Percentiles rank a stretch among this genome's conserved stretches.
phyloP scores from a whole-genome alignment of 2,329 filamentous ascomycete species.

The Tolypocladium endophyticum region DNA sequence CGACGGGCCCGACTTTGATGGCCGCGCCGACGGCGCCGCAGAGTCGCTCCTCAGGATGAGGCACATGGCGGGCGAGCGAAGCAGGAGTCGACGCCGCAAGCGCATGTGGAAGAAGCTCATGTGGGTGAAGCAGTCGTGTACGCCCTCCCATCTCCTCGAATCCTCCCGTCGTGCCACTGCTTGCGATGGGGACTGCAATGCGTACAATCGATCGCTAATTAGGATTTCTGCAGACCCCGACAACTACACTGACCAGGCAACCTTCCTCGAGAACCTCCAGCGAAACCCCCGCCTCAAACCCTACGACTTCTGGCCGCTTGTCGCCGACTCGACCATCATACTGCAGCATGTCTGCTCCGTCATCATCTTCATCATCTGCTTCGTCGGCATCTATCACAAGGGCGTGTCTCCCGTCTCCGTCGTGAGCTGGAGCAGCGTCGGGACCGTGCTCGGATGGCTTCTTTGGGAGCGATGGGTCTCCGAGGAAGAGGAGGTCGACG shows the following conservation, averaged over 20 bases:
- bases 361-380: constrained; percentile 88
- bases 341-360: constrained; percentile 95
- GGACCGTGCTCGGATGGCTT: constrained; percentile 79
- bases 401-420: constrained; percentile 84
- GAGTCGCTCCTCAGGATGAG: constrained; percentile 25
- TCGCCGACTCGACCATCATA: constrained; percentile 91
- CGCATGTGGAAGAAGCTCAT: constrained; percentile 88
- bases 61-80: constrained; percentile 43
- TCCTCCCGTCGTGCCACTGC: background rate
- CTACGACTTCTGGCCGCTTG: constrained; percentile 96
- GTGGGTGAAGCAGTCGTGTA: constrained; percentile 95
- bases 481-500: constrained; percentile 43
- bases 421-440: constrained; percentile 72
- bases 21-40: constrained; percentile 23
- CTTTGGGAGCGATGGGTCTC: constrained; percentile 88
- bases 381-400: constrained; percentile 79
- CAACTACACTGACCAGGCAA: constrained; percentile 95
- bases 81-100: constrained; percentile 57
- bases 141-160: constrained; percentile 13
- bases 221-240: constrained; percentile 61
- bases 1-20: constrained; percentile 8
- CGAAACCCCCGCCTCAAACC: constrained; percentile 86
- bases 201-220: background rate
- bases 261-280: constrained; percentile 92
- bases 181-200: background rate